Evolutionary conservation across 305 asterid genomes (phyloP).

Genomic region (Petunia hybrid): DNA sequence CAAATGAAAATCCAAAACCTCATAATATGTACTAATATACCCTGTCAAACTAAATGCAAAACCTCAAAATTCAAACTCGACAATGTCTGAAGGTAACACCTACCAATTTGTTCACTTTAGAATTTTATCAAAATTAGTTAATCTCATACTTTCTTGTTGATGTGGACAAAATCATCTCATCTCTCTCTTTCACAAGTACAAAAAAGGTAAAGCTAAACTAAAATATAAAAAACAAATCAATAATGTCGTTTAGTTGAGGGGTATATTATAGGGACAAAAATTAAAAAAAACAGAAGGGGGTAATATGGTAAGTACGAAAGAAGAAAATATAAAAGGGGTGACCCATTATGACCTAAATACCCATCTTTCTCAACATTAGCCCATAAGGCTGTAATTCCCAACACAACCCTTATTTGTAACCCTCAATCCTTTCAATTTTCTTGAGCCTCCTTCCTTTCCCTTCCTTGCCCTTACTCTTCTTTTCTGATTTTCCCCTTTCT

Average conservation of each 20-base stretch:
- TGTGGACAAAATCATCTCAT: too few relatives aligned
- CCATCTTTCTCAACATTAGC: conserved; percentile 26
- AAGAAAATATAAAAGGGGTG: not conserved
- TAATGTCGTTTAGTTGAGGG: not conserved
- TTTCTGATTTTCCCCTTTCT: conserved; percentile 30
- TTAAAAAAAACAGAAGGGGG: not conserved
- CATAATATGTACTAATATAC: too few relatives aligned
- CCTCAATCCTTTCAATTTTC: conserved; percentile 21
- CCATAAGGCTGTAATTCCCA: conserved; percentile 10
- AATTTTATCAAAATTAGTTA: too few relatives aligned
- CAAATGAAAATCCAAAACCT: too few relatives aligned
- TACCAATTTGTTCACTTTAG: too few relatives aligned
- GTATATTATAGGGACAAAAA: conserved; percentile 27
- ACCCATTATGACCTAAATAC: conserved; percentile 33
- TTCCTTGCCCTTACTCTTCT: conserved; percentile 27
- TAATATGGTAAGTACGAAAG: conserved; percentile 28
- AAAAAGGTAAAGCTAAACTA: too few relatives aligned
- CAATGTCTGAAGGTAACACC: too few relatives aligned
- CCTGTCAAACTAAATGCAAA: too few relatives aligned
- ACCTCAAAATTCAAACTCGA: too few relatives aligned
- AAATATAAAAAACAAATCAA: not conserved
- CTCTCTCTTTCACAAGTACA: too few relatives aligned
- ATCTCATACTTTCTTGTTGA: too few relatives aligned
- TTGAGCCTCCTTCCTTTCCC: conserved; percentile 31
- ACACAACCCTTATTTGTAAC: not conserved